A percentile compares a stretch with the other conserved stretches of the same genome.
These are phyloP conservation scores for Escallonia rubra DNA, from an alignment of 129 eudicot species.

Conservation along the genomic window DNA sequence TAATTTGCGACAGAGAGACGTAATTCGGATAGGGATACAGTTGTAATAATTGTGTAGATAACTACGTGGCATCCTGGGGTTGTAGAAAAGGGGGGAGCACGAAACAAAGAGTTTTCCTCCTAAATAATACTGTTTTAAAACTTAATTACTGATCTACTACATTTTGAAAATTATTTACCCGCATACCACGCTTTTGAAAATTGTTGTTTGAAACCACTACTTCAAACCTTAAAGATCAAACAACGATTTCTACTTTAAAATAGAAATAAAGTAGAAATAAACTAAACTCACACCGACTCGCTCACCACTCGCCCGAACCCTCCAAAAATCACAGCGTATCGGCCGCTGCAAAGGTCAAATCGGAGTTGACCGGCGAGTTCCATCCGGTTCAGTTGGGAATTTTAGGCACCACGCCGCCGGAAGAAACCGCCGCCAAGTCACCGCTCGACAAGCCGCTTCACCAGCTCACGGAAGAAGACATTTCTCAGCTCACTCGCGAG, in stretches of 20 bases:
- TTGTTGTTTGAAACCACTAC: conserved; percentile 2
- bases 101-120: no score
- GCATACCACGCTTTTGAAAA: no score
- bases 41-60: background rate
- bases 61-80: conserved; percentile 39
- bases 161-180: no score
- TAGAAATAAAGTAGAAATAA: conserved; percentile 1
- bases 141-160: no score
- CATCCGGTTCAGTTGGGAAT: conserved; percentile 18
- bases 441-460: conserved; percentile 77
- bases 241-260: no score
- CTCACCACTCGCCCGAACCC: conserved; percentile 5
- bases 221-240: no score
- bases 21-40: no score
- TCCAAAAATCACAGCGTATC: no score
- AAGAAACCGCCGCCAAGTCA: conserved; percentile 39
- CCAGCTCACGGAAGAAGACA: conserved; percentile 91
- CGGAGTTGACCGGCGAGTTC: background rate
- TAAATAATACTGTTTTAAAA: no score
- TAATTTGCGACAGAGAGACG: no score
- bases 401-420: conserved; percentile 51
- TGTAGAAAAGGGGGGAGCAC: no score
- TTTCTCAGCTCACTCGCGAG: conserved; percentile 96
- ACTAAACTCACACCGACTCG: conserved; percentile 5
- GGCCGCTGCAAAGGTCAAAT: no score